Percentiles rank a stretch among this genome's conserved stretches.
Conservation (phyloP, 73 alveolate genomes). For the Effrenium voratum region DNA sequence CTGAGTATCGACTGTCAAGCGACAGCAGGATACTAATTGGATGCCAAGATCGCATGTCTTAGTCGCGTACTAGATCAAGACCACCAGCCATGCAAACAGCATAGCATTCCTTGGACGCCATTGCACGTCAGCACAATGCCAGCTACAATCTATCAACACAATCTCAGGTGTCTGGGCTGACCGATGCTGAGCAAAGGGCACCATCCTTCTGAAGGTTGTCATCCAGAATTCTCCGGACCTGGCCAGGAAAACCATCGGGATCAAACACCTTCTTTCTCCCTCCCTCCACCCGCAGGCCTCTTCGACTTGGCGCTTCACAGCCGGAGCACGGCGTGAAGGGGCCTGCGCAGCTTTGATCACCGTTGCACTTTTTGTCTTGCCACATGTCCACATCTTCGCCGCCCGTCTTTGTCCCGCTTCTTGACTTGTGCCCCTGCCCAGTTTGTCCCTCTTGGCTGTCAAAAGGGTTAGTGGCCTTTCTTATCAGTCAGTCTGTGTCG, state of each 20-base stretch:
- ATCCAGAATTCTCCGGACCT: constrained; percentile 83
- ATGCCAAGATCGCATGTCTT: no score
- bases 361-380: no score
- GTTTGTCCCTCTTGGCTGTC: no score
- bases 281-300: constrained; percentile 7
- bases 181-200: not conserved
- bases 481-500: no score
- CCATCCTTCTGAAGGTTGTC: constrained; percentile 73
- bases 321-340: constrained; percentile 76
- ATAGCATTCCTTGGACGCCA: constrained; percentile 52
- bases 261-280: not conserved
- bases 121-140: not conserved
- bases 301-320: constrained; percentile 55
- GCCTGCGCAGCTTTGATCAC: constrained; percentile 8
- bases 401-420: no score
- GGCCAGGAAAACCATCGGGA: not conserved
- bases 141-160: not conserved
- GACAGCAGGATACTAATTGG: no score
- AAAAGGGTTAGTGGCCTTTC: no score
- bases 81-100: constrained; percentile 94
- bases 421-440: no score
- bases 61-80: constrained; percentile 29
- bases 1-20: not conserved
- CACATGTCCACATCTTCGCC: no score
- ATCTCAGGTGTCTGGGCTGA: not conserved